Conservation (phyloP, 2,329 filamentous ascomycete genomes). For the Beauveria medogensis region DNA sequence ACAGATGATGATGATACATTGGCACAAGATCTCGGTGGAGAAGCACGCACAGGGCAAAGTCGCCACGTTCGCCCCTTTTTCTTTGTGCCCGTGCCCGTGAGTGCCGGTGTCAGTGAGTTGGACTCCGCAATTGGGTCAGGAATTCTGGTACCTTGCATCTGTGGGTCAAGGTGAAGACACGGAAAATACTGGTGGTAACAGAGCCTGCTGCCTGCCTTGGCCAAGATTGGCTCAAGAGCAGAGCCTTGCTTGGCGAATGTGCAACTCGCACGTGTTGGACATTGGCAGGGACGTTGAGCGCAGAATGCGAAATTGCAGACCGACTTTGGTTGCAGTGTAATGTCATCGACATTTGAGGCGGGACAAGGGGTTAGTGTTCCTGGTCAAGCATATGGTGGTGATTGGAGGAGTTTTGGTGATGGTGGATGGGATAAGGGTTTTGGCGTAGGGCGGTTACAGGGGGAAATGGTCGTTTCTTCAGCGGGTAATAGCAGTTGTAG, state of each 20-base stretch:
- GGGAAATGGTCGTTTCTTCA: neutral
- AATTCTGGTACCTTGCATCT: neutral
- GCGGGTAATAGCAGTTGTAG: neutral
- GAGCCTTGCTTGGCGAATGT: neutral
- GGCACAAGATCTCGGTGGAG: constrained; percentile 3
- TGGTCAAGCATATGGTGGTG: neutral
- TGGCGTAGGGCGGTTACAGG: neutral
- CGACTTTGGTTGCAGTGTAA: neutral
- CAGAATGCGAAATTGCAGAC: constrained; percentile 4
- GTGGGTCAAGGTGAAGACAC: neutral
- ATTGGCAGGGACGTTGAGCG: neutral
- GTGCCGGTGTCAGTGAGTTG: too few species aligned
- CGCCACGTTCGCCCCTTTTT: neutral
- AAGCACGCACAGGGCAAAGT: neutral
- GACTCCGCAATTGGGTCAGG: too few species aligned
- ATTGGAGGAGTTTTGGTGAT: neutral
- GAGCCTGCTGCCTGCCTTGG: neutral
- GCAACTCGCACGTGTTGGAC: neutral
- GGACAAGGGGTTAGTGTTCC: neutral
- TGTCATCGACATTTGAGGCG: constrained; percentile 1
- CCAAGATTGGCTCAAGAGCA: neutral
- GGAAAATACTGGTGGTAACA: neutral
- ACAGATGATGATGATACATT: neutral
- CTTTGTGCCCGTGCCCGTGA: too few species aligned
- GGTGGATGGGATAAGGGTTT: neutral